These are phyloP conservation scores for Ceratocystis variospora DNA, from an alignment of 2,329 filamentous ascomycete species.

Conservation along the genomic window DNA sequence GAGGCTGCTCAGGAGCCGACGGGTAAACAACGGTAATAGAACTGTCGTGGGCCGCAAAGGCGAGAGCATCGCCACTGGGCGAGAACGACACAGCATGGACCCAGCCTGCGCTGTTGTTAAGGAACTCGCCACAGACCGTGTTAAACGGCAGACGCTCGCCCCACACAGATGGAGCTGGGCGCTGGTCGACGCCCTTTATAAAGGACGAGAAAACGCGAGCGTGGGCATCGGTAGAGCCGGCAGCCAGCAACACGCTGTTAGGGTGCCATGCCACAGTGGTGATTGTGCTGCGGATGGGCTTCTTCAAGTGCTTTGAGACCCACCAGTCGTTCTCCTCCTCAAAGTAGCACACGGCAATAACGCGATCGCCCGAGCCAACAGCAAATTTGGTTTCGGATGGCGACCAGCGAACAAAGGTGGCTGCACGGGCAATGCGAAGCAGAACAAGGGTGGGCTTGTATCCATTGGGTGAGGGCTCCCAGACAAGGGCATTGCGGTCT, in stretches of 20 bases:
- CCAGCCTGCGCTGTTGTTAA: conserved; percentile 96
- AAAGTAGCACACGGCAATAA: conserved; percentile 96
- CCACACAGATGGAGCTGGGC: conserved; percentile 80
- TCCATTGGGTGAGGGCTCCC: conserved; percentile 81
- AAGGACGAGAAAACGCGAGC: conserved; percentile 89
- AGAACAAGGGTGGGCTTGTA: conserved; percentile 97
- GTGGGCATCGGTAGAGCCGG: conserved; percentile 94
- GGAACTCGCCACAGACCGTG: conserved; percentile 89
- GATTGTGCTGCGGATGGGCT: conserved; percentile 94
- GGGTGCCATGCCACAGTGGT: conserved; percentile 94
- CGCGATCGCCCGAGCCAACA: conserved; percentile 85
- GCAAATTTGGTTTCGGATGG: conserved; percentile 96
- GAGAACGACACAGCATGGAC: conserved; percentile 89
- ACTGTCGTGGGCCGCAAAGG: conserved; percentile 89
- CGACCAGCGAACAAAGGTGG: conserved; percentile 94
- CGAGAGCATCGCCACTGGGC: conserved; percentile 80
- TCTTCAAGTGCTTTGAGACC: conserved; percentile 99
- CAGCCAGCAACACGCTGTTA: conserved; percentile 86
- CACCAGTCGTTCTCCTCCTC: conserved; percentile 99
- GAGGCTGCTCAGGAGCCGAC: conserved; percentile 76
- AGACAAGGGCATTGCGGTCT: conserved; percentile 97
- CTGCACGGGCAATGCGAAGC: conserved; percentile 89
- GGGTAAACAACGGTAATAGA: conserved; percentile 96
- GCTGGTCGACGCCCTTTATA: conserved; percentile 83
- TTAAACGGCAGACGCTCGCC: conserved; percentile 94